phyloP scores from a whole-genome alignment of 1,139 yeast genomes.

The Candida mesenterica region DNA sequence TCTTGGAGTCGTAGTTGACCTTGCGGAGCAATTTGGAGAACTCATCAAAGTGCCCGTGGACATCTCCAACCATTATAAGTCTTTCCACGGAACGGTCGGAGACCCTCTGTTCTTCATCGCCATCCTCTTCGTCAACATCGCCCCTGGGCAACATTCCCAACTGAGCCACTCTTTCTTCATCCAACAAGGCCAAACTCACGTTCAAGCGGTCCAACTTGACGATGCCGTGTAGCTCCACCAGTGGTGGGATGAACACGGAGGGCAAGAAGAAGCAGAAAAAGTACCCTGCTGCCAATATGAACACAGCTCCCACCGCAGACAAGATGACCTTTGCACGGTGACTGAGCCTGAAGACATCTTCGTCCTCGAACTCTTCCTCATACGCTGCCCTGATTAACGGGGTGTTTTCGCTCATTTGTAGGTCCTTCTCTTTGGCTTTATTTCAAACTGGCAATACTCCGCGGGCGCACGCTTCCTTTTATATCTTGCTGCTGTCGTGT shows the following conservation, averaged over 20 bases:
- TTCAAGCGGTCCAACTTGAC: constrained; percentile 25
- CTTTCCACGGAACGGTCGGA: constrained; percentile 28
- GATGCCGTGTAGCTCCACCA: constrained; percentile 27
- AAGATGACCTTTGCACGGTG: constrained; percentile 16
- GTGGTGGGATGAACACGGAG: constrained; percentile 33
- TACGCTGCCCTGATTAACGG: constrained; percentile 14
- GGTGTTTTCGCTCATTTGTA: constrained; percentile 17
- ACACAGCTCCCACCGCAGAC: constrained; percentile 16
- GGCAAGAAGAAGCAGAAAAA: constrained; percentile 38
- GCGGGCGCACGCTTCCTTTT: too few relatives aligned
- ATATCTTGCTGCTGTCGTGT: too few relatives aligned
- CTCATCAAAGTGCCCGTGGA: constrained; percentile 73
- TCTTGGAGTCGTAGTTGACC: constrained; percentile 39
- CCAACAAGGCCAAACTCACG: constrained; percentile 26
- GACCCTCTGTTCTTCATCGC: not conserved
- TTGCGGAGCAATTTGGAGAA: constrained; percentile 50
- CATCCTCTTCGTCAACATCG: constrained; percentile 7
- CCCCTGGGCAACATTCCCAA: constrained; percentile 15
- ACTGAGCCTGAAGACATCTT: constrained; percentile 19
- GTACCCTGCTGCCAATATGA: constrained; percentile 23
- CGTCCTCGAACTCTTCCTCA: constrained; percentile 13
- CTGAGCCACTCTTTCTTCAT: constrained; percentile 14
- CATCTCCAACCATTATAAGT: constrained; percentile 75
- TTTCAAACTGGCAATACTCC: too few relatives aligned
- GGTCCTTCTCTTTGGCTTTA: too few relatives aligned